Evolutionary conservation across 2,329 filamentous ascomycete species (phyloP).

Genomic region (Pseudogymnoascus sp.): DNA sequence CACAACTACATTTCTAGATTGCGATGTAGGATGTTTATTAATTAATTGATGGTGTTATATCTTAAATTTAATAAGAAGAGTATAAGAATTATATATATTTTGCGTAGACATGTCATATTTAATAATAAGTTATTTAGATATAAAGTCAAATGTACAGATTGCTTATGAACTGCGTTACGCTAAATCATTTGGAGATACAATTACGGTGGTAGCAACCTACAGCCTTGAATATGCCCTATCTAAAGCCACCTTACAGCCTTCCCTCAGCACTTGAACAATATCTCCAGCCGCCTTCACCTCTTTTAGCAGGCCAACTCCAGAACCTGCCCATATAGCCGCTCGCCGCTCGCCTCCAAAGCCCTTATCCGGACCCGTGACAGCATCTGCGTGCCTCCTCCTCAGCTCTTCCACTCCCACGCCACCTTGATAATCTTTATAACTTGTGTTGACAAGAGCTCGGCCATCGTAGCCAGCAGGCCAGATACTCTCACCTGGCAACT

Average conservation of each 20-base stretch:
- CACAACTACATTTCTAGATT: no score
- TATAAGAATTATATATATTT: no score
- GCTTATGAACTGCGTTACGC: background rate
- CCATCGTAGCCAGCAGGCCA: constrained; percentile 54
- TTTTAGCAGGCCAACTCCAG: constrained; percentile 52
- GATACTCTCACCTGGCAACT: constrained; percentile 43
- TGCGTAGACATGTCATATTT: background rate
- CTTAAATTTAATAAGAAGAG: no score
- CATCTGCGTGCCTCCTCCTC: constrained; percentile 33
- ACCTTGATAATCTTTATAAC: constrained; percentile 33
- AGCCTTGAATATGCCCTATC: background rate
- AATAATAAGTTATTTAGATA: background rate
- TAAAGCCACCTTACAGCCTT: background rate
- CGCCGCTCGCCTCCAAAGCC: constrained; percentile 46
- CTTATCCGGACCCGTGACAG: constrained; percentile 42
- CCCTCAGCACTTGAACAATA: constrained; percentile 39
- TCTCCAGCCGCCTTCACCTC: constrained; percentile 41
- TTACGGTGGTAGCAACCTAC: background rate
- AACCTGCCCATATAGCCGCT: constrained; percentile 56
- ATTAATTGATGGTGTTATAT: no score
- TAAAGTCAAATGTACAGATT: background rate
- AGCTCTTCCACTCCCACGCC: constrained; percentile 36
- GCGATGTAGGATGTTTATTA: no score
- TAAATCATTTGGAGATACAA: background rate
- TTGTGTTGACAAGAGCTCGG: constrained; percentile 49